phyloP scores from a whole-genome alignment of 805 yeast genomes.

The Starmerella bombicola region DNA sequence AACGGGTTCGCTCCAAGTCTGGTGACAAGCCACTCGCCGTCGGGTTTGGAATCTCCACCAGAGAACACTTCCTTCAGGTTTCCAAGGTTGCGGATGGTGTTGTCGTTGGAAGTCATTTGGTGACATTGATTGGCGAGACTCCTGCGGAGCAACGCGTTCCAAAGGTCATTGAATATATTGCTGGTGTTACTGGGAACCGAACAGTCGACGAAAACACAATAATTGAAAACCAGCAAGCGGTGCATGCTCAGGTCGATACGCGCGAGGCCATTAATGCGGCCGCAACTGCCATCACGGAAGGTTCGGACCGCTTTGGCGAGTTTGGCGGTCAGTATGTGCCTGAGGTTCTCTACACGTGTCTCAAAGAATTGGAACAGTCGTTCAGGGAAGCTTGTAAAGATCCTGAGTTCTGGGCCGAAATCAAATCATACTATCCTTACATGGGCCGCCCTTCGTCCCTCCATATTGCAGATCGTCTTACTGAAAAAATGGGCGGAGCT shows the following conservation, averaged over 20 bases:
- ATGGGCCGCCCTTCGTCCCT: constrained; percentile 94
- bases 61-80: constrained; percentile 75
- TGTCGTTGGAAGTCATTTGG: constrained; percentile 82
- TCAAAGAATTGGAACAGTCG: constrained; percentile 75
- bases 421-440: constrained; percentile 68
- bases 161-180: constrained; percentile 54
- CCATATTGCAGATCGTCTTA: constrained; percentile 79
- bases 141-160: constrained; percentile 40
- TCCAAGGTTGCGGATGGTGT: constrained; percentile 85
- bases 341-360: constrained; percentile 84
- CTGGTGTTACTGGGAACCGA: constrained; percentile 50
- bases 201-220: constrained; percentile 18
- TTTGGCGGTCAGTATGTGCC: constrained; percentile 99
- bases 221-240: constrained; percentile 7
- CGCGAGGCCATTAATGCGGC: constrained; percentile 11
- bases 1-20: constrained; percentile 63
- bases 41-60: constrained; percentile 92
- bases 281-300: constrained; percentile 29
- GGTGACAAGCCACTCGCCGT: constrained; percentile 76
- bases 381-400: constrained; percentile 83
- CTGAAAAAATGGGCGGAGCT: constrained; percentile 88
- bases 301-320: constrained; percentile 73
- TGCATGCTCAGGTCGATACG: constrained; percentile 7
- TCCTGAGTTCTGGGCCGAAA: constrained; percentile 87
- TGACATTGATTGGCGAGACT: constrained; percentile 56